These are phyloP conservation scores for Pichia exigua DNA, from an alignment of 805 yeast genomes.

Conservation along the genomic window DNA sequence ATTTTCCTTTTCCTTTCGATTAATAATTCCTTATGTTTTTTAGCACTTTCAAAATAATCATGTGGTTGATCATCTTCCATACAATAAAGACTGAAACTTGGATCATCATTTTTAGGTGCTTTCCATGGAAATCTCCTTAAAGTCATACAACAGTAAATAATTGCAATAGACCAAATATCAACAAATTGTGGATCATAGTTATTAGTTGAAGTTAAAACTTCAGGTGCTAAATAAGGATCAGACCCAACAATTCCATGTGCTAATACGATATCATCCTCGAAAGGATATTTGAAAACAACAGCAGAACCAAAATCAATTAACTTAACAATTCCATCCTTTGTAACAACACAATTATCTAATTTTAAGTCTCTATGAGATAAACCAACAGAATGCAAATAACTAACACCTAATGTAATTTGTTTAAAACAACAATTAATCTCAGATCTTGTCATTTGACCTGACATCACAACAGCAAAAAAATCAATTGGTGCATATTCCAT, in stretches of 20 bases:
- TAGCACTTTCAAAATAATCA: constrained; percentile 66
- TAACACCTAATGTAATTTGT: constrained; percentile 66
- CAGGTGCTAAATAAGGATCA: constrained; percentile 84
- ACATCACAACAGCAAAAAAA: constrained; percentile 82
- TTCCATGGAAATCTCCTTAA: constrained; percentile 84
- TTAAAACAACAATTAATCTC: constrained; percentile 78
- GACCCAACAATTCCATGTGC: constrained; percentile 79
- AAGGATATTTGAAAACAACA: constrained; percentile 73
- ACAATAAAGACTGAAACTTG: constrained; percentile 59
- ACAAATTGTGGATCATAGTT: constrained; percentile 70
- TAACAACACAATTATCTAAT: constrained; percentile 76
- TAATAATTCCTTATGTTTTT: constrained; percentile 58
- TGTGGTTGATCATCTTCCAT: constrained; percentile 68
- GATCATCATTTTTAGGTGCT: constrained; percentile 63
- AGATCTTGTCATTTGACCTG: constrained; percentile 71
- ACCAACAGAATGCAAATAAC: constrained; percentile 68
- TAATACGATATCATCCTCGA: constrained; percentile 47
- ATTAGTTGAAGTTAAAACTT: constrained; percentile 47
- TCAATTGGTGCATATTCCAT: constrained; percentile 85
- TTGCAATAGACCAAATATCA: constrained; percentile 81
- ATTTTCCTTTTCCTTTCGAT: constrained; percentile 50
- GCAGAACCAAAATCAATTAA: constrained; percentile 82
- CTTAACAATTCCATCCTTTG: constrained; percentile 64
- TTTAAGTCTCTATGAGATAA: constrained; percentile 78
- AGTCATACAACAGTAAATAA: constrained; percentile 82